Evolutionary conservation across 352 stramenopile genomes (phyloP).

Genomic region (Phytophthora aleatoria): DNA sequence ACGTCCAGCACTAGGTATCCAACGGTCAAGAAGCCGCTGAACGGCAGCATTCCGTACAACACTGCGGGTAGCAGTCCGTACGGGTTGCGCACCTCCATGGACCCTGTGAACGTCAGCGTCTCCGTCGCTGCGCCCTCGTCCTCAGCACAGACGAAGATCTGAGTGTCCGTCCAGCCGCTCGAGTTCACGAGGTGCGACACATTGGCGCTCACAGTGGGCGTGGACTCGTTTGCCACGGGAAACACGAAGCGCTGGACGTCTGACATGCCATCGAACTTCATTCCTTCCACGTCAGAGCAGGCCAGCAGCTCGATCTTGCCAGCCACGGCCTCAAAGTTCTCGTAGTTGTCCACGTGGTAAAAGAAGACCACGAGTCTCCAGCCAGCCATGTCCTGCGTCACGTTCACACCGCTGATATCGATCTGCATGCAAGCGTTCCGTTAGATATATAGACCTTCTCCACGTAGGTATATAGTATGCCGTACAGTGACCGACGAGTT

Average conservation of each 20-base stretch:
- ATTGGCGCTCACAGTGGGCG: slow-evolving; percentile 42
- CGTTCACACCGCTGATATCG: slow-evolving; percentile 68
- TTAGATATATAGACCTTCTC: not conserved
- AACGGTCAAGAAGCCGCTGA: slow-evolving; percentile 72
- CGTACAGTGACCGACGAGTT: slow-evolving; percentile 70
- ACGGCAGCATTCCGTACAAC: slow-evolving; percentile 87
- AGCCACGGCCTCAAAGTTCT: slow-evolving; percentile 60
- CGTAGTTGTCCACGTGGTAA: slow-evolving; percentile 81
- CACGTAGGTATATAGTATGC: not conserved
- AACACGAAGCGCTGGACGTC: slow-evolving; percentile 71
- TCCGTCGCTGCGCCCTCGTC: slow-evolving; percentile 49
- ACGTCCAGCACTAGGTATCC: slow-evolving; percentile 81
- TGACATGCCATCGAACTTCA: slow-evolving; percentile 69
- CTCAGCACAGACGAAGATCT: slow-evolving; percentile 79
- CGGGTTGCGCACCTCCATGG: slow-evolving; percentile 81
- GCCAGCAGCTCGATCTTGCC: slow-evolving; percentile 80
- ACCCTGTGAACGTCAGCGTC: slow-evolving; percentile 64
- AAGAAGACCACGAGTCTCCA: slow-evolving; percentile 83
- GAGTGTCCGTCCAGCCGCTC: slow-evolving; percentile 81
- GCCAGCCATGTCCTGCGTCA: slow-evolving; percentile 68
- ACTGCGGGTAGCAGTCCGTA: slow-evolving; percentile 81
- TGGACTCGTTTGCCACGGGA: slow-evolving; percentile 54
- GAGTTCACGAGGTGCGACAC: slow-evolving; percentile 62
- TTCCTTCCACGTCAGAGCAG: slow-evolving; percentile 47
- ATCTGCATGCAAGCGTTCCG: slow-evolving; percentile 34